phyloP scores from a whole-genome alignment of 495 filamentous ascomycete genomes.

The Penicillium lagena region DNA sequence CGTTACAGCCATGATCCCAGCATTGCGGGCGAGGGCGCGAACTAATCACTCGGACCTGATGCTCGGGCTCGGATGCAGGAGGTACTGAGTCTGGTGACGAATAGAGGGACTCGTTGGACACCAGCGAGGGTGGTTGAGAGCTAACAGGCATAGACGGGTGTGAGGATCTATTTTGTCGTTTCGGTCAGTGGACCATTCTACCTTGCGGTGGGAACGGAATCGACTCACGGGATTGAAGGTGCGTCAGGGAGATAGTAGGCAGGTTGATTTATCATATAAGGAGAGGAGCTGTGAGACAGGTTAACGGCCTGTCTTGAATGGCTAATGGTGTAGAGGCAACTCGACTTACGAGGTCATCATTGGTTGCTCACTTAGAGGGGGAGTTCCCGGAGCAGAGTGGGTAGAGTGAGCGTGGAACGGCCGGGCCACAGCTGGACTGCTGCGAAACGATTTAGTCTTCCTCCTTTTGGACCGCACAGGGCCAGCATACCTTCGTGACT shows the following conservation, averaged over 20 bases:
- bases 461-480: neutral
- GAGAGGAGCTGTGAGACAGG: constrained; percentile 1
- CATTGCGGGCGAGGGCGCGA: constrained; percentile 83
- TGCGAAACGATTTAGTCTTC: neutral
- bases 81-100: constrained; percentile 24
- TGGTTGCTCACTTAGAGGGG: constrained; percentile 10
- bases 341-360: constrained; percentile 17
- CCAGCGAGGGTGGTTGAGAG: constrained; percentile 22
- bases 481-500: constrained; percentile 12
- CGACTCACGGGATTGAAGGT: constrained; percentile 13
- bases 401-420: constrained; percentile 9
- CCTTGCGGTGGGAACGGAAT: neutral
- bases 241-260: constrained; percentile 17
- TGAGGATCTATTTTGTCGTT: constrained; percentile 3
- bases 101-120: constrained; percentile 22
- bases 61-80: constrained; percentile 27
- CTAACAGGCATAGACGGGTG: constrained; percentile 15
- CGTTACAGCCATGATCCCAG: constrained; percentile 94
- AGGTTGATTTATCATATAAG: constrained; percentile 20
- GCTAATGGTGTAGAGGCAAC: neutral
- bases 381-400: constrained; percentile 2
- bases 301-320: neutral
- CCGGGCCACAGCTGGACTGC: constrained; percentile 14
- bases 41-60: constrained; percentile 62
- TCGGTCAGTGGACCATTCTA: neutral